Evolutionary conservation across 305 asterid genomes (phyloP).

Genomic region (Petunia hybrid): DNA sequence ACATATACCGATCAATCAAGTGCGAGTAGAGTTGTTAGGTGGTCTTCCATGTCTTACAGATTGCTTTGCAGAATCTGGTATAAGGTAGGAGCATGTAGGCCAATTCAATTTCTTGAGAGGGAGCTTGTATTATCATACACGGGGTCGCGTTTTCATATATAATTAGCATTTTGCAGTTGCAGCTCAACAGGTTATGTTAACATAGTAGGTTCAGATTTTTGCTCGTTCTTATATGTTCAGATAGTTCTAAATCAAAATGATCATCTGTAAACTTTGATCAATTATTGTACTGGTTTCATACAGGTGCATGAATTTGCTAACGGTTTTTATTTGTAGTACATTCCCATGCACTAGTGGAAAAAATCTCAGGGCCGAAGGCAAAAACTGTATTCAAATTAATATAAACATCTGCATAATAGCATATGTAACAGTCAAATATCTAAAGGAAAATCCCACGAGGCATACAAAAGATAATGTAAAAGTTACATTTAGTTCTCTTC

Average conservation of each 20-base stretch:
- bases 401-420: neutral
- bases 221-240: neutral
- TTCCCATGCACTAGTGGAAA: neutral
- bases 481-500: too few relatives aligned
- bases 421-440: neutral
- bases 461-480: neutral
- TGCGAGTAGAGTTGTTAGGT: conserved; percentile 52
- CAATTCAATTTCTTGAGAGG: conserved; percentile 34
- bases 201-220: conserved; percentile 26
- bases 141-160: neutral
- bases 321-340: too few relatives aligned
- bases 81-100: conserved; percentile 15
- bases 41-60: conserved; percentile 32
- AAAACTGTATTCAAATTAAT: conserved; percentile 14
- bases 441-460: neutral
- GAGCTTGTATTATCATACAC: conserved; percentile 29
- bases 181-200: conserved; percentile 17
- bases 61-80: conserved; percentile 6
- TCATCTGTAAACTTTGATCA: neutral
- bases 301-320: neutral
- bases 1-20: conserved; percentile 68
- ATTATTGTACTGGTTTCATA: neutral
- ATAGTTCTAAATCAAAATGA: neutral
- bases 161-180: neutral
- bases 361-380: neutral